These are phyloP conservation scores for Ostreobium quekettii DNA, from an alignment of 139 green algal species.

Conservation along the genomic window DNA sequence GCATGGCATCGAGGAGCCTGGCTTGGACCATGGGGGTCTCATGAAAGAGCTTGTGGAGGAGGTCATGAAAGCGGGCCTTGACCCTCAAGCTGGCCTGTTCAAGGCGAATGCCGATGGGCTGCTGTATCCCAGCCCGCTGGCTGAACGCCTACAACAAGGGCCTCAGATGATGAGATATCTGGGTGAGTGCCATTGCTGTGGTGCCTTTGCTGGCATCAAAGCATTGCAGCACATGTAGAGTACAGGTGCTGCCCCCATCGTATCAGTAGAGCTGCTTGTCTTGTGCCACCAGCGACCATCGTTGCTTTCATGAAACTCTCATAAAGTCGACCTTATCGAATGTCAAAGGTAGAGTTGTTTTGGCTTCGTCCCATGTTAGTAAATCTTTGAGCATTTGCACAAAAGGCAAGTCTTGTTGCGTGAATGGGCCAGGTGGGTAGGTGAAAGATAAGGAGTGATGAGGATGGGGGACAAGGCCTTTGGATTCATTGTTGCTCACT, in stretches of 20 bases:
- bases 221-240: constrained; percentile 1
- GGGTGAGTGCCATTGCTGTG: constrained; percentile 34
- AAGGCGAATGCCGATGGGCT: constrained; percentile 34
- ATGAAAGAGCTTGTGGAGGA: constrained; percentile 77
- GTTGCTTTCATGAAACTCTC: not conserved
- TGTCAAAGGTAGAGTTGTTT: not conserved
- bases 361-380: not conserved
- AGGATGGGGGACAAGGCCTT: too few species aligned
- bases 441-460: too few species aligned
- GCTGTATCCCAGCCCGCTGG: constrained; percentile 53
- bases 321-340: not conserved
- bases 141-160: constrained; percentile 32
- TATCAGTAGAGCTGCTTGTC: too few species aligned
- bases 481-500: too few species aligned
- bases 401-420: too few species aligned
- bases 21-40: constrained; percentile 74
- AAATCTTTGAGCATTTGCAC: not conserved
- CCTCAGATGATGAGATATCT: constrained; percentile 58
- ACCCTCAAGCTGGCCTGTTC: constrained; percentile 55
- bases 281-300: too few species aligned
- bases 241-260: constrained; percentile 26
- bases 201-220: constrained; percentile 8
- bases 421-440: too few species aligned
- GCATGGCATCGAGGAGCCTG: constrained; percentile 48
- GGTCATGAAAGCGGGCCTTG: constrained; percentile 31